Percentiles rank a stretch among this genome's conserved stretches.
phyloP scores from a whole-genome alignment of 2,329 filamentous ascomycete species.

The Fusarium sp. region DNA sequence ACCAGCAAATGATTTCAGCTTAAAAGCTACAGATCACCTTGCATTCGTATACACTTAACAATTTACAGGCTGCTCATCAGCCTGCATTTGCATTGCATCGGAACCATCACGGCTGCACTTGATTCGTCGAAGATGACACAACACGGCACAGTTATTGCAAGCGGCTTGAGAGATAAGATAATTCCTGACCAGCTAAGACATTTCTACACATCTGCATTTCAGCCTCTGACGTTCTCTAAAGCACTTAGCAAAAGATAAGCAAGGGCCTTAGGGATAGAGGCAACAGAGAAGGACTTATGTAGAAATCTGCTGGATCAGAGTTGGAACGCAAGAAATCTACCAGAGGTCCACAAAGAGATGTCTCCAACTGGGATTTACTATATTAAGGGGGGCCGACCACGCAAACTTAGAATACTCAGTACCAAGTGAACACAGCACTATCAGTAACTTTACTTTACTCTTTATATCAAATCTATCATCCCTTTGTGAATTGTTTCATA shows the following conservation, averaged over 20 bases:
- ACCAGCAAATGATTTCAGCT: background rate
- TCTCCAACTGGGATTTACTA: background rate
- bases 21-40: background rate
- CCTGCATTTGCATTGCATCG: background rate
- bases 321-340: background rate
- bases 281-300: background rate
- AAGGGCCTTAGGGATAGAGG: background rate
- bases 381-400: background rate
- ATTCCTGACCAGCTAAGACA: background rate
- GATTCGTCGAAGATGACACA: background rate
- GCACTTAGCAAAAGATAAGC: background rate
- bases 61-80: background rate
- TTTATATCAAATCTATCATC: background rate
- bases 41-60: background rate
- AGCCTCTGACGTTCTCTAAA: background rate
- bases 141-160: background rate
- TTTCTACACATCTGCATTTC: background rate
- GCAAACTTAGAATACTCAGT: background rate
- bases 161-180: background rate
- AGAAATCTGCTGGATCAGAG: background rate
- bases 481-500: background rate
- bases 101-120: background rate
- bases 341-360: background rate
- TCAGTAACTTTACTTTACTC: background rate
- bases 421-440: background rate